Conservation (phyloP, 140 eudicot genomes). For the Bidens hawaiensis region DNA sequence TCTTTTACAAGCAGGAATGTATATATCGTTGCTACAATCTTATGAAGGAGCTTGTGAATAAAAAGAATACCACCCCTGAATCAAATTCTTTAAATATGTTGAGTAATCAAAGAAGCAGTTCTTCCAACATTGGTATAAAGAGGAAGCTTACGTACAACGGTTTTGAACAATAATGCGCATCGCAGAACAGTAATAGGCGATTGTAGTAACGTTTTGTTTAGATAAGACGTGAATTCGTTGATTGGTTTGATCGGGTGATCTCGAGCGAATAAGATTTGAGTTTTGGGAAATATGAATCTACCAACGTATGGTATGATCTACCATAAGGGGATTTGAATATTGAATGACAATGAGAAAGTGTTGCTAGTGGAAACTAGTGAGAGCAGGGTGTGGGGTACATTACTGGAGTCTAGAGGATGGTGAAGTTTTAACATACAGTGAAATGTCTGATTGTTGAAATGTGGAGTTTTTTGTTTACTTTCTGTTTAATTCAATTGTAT, state of each 20-base stretch:
- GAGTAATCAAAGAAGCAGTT: conserved; percentile 23
- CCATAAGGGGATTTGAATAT: conserved; percentile 28
- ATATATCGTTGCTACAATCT: conserved; percentile 45
- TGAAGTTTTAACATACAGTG: conserved; percentile 42
- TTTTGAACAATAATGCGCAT: conserved; percentile 37
- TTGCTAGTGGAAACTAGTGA: conserved; percentile 42
- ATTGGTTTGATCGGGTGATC: conserved; percentile 34
- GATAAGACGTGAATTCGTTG: conserved; percentile 28
- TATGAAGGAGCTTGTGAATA: conserved; percentile 37
- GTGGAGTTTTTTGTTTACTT: conserved; percentile 15
- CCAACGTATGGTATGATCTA: conserved; percentile 47
- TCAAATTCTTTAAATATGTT: conserved; percentile 17
- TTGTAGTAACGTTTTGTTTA: conserved; percentile 24
- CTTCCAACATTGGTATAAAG: conserved; percentile 37
- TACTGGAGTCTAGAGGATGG: conserved; percentile 25
- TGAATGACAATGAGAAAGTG: conserved; percentile 17
- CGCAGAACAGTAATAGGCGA: conserved; percentile 31
- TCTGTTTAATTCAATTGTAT: conserved; percentile 27
- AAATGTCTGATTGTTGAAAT: conserved; percentile 32
- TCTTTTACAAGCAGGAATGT: conserved; percentile 41
- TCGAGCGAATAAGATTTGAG: conserved; percentile 21
- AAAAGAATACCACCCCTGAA: conserved; percentile 47
- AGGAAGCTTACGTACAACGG: conserved; percentile 44
- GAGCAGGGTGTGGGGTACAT: conserved; percentile 20
- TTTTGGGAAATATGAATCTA: conserved; percentile 32